Evolutionary conservation across 2,329 filamentous ascomycete genomes (phyloP).

Genomic region (Talaromyces pinophilus): DNA sequence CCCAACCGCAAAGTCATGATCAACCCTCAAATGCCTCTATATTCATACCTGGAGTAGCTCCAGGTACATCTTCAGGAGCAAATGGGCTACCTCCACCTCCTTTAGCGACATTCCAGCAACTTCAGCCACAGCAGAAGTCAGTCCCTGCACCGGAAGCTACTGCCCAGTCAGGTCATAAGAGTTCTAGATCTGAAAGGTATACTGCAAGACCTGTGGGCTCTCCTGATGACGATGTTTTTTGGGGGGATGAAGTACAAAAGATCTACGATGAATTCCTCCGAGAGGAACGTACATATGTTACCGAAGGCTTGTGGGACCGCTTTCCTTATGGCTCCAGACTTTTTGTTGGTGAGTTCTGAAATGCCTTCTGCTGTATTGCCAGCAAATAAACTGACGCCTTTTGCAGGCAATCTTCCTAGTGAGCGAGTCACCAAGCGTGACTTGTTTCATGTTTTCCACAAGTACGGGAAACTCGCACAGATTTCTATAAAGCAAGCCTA

Average conservation of each 20-base stretch:
- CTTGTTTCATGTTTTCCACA: constrained; percentile 86
- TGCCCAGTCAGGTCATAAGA: constrained; percentile 29
- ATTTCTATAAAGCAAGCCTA: constrained; percentile 97
- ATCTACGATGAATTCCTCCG: constrained; percentile 55
- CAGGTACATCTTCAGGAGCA: constrained; percentile 38
- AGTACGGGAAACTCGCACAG: constrained; percentile 83
- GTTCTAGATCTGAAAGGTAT: constrained; percentile 33
- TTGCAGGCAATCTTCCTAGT: constrained; percentile 79
- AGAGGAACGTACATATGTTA: constrained; percentile 54
- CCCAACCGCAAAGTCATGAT: constrained; percentile 32
- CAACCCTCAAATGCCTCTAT: constrained; percentile 26
- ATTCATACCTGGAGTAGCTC: constrained; percentile 38
- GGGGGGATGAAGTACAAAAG: constrained; percentile 51
- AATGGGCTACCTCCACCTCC: constrained; percentile 45
- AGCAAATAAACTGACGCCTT: background rate
- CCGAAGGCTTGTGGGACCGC: constrained; percentile 55
- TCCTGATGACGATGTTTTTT: constrained; percentile 47
- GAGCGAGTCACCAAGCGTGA: constrained; percentile 93
- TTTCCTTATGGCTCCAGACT: constrained; percentile 52
- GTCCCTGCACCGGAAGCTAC: constrained; percentile 29
- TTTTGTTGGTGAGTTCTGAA: constrained; percentile 49
- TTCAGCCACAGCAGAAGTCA: constrained; percentile 14
- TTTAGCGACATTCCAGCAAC: constrained; percentile 42
- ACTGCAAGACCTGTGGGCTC: constrained; percentile 28
- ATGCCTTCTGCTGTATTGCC: background rate